Base-by-base conservation (phyloP, 2,329 filamentous ascomycete genomes). In the Tympanopsis confertula region DNA sequence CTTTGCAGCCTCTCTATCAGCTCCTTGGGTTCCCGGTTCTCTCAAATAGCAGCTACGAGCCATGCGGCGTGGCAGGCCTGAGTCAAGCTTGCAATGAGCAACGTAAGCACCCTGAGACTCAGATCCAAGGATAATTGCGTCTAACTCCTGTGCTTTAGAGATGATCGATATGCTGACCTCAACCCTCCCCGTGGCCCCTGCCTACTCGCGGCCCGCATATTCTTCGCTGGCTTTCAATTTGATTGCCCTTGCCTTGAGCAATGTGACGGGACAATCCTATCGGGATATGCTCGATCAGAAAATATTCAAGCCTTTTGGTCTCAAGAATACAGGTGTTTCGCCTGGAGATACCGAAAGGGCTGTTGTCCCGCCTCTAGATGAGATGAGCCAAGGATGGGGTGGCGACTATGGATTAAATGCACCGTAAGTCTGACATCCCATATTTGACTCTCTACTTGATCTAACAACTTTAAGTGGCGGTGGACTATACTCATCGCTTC, bases 171-270 rank as follows among this genome's bases (percentile, higher is more conserved):
- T 53, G 3, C 51, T 63, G 46, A 47, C 41, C 14, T 41, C 40
- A 2, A 45, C 47, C 10, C 47, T 55, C 22, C 58, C 55, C 0
- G 48, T 59, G 14, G 47, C 49, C 1, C 30, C 52, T 2, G 49
- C 51, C 3, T 49, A 53, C 38, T 48, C 56, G 3, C 49, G 52
- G 3, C 59, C 63, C 0, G 50, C 56, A 0, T 66, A 66, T 42
- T 65, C 62, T 4, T 63, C 58, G 38, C 44, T 62, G 13, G 58
- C 58, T 0, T 66, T 61, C 39, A 51, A 50, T 13, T 35, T 65
- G 5, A 49, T 62, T 19, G 47, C 50, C 4, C 47, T 61, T 35
- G 58, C 54, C 1, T 41, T 65, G 1, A 50, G 47, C 10, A 40
- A 45, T 15, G 43, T 45, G 19, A 50, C 46, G 2, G 47, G 46